Base-by-base conservation (phyloP, 2,329 filamentous ascomycete genomes). In the Talaromyces sp. region DNA sequence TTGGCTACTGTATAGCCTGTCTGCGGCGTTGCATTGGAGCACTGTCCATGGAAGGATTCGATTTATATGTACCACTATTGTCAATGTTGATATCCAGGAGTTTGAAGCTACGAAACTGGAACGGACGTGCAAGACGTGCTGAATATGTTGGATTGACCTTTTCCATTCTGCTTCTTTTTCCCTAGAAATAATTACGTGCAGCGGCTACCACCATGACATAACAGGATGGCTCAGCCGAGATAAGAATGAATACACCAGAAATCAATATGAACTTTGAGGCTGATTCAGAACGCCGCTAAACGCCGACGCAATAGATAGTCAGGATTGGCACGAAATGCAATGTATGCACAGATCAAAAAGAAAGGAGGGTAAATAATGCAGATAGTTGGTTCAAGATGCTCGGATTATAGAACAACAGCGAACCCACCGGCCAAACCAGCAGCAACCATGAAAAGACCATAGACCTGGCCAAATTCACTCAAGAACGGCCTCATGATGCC, bases 1-100 rank as follows among this genome's bases (percentile, higher is more conserved):
- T 86, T 98, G 85, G 89, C 92, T 60, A 97, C 93, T 62, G 86
- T 95, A 70, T 96, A n/a, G n/a, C 5, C n/a, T 8, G 35, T 37
- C 13, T 47, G 10, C 9, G 3, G 39, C 16, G 27, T n/a, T 16
- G 11, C 3, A 41, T n/a, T 41, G 24, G 5, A 1, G 27, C 7
- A 31, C 27, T 31, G 5, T 31, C 1, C 27, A 6, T 31, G 27
- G 4, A 31, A 31, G 27, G 27, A 31, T 6, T 8, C 1, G 27
- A 31, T 31, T 31, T 31, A 6, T 31, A 31, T 31, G 27, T 31
- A 31, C 27, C 1, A 7, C 27, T 31, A 31, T 7, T 6, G 27
- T 31, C 1, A 31, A 31, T 33, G 52, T 39, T 56, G n/a, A 39
- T 56, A 39, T 56, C 33, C 52, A 16, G n/a, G 52, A 19, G 6